A percentile compares a stretch with the other conserved stretches of the same genome.
These are phyloP conservation scores for Nigrospora osmanthi DNA, from an alignment of 2,329 filamentous ascomycete species.

Conservation along the genomic window DNA sequence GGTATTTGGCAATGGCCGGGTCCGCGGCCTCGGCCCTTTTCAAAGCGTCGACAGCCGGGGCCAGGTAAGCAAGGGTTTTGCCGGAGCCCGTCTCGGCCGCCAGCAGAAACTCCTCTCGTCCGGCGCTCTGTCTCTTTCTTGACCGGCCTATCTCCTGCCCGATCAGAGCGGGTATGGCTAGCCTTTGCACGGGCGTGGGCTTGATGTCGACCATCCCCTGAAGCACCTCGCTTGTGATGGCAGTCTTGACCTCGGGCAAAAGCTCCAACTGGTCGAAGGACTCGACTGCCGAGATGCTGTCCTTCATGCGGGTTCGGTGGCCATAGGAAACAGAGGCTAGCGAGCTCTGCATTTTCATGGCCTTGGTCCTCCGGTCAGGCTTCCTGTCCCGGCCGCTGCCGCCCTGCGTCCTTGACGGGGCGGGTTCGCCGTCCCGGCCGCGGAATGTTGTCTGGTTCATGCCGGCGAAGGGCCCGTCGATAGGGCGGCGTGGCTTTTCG, in stretches of 20 bases:
- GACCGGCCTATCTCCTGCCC: slow-evolving; percentile 39
- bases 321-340: slow-evolving; percentile 72
- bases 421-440: slow-evolving; percentile 10
- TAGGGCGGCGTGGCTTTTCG: slow-evolving; percentile 3
- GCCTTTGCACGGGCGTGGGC: slow-evolving; percentile 82
- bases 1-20: slow-evolving; percentile 47
- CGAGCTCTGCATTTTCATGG: slow-evolving; percentile 87
- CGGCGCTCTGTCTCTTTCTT: slow-evolving; percentile 17
- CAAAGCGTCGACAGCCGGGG: slow-evolving; percentile 77
- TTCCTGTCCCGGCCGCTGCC: slow-evolving; percentile 28
- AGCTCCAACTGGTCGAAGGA: slow-evolving; percentile 77
- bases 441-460: slow-evolving; percentile 10
- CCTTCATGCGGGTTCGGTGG: slow-evolving; percentile 36
- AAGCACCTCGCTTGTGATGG: slow-evolving; percentile 66
- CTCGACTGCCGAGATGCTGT: slow-evolving; percentile 52
- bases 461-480: slow-evolving; percentile 9
- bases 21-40: slow-evolving; percentile 67
- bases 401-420: slow-evolving; percentile 23
- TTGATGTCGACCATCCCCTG: slow-evolving; percentile 65
- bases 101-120: slow-evolving; percentile 60
- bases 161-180: slow-evolving; percentile 79
- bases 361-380: slow-evolving; percentile 56
- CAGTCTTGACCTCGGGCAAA: slow-evolving; percentile 61
- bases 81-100: slow-evolving; percentile 96
- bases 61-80: slow-evolving; percentile 87